A percentile compares a stretch with the other conserved stretches of the same genome.
These are phyloP conservation scores for Globisporangium iwayamae DNA, from an alignment of 352 stramenopile species.

Conservation along the genomic window DNA sequence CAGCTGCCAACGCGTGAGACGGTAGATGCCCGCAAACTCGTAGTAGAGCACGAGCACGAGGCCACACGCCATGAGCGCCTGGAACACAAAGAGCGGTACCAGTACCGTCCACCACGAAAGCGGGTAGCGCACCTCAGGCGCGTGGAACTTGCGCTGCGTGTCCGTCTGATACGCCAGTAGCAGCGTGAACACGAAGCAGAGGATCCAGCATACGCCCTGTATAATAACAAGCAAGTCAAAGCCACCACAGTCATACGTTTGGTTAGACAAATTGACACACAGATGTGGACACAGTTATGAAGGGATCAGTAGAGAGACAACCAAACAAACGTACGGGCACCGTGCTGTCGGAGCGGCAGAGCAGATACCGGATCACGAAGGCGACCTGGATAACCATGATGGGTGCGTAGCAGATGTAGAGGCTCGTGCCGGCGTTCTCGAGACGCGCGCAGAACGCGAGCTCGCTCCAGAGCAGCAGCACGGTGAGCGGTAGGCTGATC, in stretches of 20 bases:
- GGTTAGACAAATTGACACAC: constrained; percentile 1
- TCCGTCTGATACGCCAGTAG: constrained; percentile 77
- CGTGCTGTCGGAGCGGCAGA: constrained; percentile 74
- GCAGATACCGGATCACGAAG: constrained; percentile 77
- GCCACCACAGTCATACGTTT: neutral
- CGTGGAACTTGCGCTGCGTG: constrained; percentile 34
- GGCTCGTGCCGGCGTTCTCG: constrained; percentile 47
- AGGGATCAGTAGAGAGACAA: neutral
- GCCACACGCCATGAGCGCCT: constrained; percentile 50
- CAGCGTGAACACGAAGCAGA: constrained; percentile 77
- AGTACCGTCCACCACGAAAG: constrained; percentile 74
- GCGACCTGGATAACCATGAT: constrained; percentile 79
- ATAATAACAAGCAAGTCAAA: constrained; percentile 10
- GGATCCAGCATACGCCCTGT: constrained; percentile 73
- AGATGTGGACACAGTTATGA: neutral
- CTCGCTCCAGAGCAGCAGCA: constrained; percentile 79
- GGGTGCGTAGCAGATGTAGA: constrained; percentile 79
- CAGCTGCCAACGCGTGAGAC: constrained; percentile 69
- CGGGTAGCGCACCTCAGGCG: constrained; percentile 23
- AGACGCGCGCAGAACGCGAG: constrained; percentile 77
- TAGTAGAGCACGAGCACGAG: constrained; percentile 73
- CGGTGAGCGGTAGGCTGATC: constrained; percentile 61
- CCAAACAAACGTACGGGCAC: constrained; percentile 43
- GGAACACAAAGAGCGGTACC: constrained; percentile 60
- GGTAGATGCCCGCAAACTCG: constrained; percentile 76